These are phyloP conservation scores for Porogramme epimiltina DNA, from an alignment of 1,284 basidiomycete genomes.

Conservation along the genomic window DNA sequence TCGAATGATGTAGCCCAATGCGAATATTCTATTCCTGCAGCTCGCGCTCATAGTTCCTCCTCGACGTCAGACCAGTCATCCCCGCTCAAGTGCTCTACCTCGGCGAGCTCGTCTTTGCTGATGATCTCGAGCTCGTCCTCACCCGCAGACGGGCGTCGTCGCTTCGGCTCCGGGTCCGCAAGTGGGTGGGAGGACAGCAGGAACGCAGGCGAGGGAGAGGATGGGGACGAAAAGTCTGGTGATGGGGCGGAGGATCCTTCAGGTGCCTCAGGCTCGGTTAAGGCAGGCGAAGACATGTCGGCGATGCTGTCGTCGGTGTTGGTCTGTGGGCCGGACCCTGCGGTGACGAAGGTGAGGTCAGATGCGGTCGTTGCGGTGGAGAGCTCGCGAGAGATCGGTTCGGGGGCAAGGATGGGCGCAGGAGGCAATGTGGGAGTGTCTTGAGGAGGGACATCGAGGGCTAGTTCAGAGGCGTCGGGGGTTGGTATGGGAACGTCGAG, in stretches of 20 bases:
- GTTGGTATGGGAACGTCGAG: too few relatives aligned
- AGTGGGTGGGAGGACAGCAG: conserved; percentile 18
- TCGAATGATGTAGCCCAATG: too few relatives aligned
- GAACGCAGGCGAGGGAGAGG: conserved; percentile 3
- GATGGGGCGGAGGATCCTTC: not conserved
- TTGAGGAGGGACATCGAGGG: too few relatives aligned
- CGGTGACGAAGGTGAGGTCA: conserved; percentile 14
- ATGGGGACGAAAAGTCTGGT: not conserved
- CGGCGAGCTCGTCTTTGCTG: conserved; percentile 15
- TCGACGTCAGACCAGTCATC: conserved; percentile 23
- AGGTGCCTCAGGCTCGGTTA: too few relatives aligned
- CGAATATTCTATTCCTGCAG: too few relatives aligned
- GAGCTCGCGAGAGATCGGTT: conserved; percentile 7
- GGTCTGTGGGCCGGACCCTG: not conserved
- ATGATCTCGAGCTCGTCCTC: conserved; percentile 22
- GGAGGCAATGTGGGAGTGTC: too few relatives aligned
- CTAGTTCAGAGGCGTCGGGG: too few relatives aligned
- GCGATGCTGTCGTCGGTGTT: too few relatives aligned
- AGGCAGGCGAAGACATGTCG: not conserved
- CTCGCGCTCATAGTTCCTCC: not conserved
- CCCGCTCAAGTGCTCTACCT: not conserved
- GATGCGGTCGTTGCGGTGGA: conserved; percentile 9
- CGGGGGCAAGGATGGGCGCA: not conserved
- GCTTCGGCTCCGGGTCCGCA: conserved; percentile 8
- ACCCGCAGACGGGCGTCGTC: not conserved